phyloP scores from a whole-genome alignment of 495 filamentous ascomycete genomes.

The Penicillium silybi region DNA sequence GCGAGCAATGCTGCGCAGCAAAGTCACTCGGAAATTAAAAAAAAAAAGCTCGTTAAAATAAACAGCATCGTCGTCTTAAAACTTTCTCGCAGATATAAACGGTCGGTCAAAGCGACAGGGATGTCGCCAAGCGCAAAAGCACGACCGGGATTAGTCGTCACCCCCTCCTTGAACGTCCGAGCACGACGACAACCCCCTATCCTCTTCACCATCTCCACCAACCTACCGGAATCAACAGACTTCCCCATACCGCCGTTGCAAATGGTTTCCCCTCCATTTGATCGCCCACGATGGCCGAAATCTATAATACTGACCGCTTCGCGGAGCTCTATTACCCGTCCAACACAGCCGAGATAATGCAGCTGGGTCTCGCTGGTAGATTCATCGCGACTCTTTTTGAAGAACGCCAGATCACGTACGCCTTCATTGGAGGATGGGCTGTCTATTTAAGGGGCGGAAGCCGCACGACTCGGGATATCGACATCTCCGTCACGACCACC shows the following conservation, averaged over 20 bases:
- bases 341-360: constrained; percentile 20
- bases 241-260: background rate
- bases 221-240: constrained; percentile 3
- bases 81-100: background rate
- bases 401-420: constrained; percentile 18
- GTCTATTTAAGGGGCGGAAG: constrained; percentile 18
- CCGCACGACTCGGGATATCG: constrained; percentile 19
- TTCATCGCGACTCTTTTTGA: constrained; percentile 21
- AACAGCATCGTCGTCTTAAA: background rate
- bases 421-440: constrained; percentile 22
- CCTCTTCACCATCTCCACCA: background rate
- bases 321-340: constrained; percentile 23
- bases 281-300: constrained; percentile 18
- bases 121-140: background rate
- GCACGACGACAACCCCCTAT: background rate
- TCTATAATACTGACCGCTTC: constrained; percentile 23
- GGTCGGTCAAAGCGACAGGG: background rate
- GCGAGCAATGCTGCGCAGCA: no score
- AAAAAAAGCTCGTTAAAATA: no score
- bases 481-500: constrained; percentile 17
- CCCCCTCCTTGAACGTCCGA: background rate
- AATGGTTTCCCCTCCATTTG: background rate
- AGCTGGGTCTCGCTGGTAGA: constrained; percentile 19
- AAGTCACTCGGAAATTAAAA: no score
- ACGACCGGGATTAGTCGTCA: background rate